Conservation (phyloP, 78 protist species). For the Diacronema lutheri region DNA sequence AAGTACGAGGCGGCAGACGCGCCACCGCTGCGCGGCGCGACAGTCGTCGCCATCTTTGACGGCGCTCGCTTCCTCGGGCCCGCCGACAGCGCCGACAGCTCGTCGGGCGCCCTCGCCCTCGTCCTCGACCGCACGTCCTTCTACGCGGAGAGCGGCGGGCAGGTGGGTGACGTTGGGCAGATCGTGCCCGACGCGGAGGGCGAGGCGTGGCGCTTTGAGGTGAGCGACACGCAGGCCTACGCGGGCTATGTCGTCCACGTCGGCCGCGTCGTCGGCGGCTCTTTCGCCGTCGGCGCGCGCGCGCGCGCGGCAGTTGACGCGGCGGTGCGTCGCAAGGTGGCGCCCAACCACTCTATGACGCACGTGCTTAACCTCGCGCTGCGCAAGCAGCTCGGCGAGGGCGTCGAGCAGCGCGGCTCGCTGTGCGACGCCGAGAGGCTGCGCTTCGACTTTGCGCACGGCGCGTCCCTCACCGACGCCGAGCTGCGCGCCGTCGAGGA, state of each 20-base stretch:
- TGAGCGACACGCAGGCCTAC: conserved; percentile 62
- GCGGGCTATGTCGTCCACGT: conserved; percentile 89
- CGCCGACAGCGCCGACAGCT: neutral
- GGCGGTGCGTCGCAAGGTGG: conserved; percentile 65
- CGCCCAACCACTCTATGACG: conserved; percentile 92
- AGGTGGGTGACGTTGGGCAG: conserved; percentile 84
- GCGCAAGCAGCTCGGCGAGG: conserved; percentile 62
- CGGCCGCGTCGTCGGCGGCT: conserved; percentile 67
- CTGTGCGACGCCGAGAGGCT: conserved; percentile 67
- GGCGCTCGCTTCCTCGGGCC: conserved; percentile 63
- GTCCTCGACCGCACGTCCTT: conserved; percentile 79
- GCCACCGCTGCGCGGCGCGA: conserved; percentile 17
- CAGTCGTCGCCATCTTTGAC: conserved; percentile 70
- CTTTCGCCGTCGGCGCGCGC: conserved; percentile 60
- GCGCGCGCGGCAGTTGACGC: conserved; percentile 63
- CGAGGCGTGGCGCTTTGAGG: conserved; percentile 18
- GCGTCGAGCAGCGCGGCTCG: conserved; percentile 87
- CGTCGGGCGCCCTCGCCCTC: neutral
- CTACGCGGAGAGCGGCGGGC: conserved; percentile 96
- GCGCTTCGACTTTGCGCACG: conserved; percentile 87
- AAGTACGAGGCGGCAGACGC: conserved; percentile 51
- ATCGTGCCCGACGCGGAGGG: conserved; percentile 9
- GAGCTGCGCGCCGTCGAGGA: conserved; percentile 64
- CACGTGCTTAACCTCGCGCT: conserved; percentile 91
- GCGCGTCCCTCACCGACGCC: conserved; percentile 35